These are phyloP conservation scores for Tillandsia fasciculata DNA, from an alignment of 176 grass and related monocot species.

Conservation along the genomic window DNA sequence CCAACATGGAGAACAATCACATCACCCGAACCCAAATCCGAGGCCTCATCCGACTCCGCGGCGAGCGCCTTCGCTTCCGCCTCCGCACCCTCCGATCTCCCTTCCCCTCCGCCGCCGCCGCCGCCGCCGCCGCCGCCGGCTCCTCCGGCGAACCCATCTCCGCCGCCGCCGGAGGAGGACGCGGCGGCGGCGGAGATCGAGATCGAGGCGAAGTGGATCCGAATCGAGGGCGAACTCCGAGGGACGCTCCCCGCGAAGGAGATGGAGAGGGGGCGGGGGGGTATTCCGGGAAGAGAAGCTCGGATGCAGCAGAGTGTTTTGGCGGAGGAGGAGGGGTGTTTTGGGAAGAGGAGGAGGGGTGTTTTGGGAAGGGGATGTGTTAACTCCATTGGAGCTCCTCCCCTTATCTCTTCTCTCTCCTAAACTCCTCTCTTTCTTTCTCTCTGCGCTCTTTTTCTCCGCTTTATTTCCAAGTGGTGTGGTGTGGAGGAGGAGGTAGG, in stretches of 20 bases:
- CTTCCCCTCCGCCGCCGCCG: slow-evolving; percentile 11
- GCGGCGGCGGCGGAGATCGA: slow-evolving; percentile 23
- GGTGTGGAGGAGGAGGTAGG: not conserved
- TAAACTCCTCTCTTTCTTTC: slow-evolving; percentile 1
- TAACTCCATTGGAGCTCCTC: slow-evolving; percentile 35
- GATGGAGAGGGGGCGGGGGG: not conserved
- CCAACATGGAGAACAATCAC: slow-evolving; percentile 66
- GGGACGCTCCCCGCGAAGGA: not conserved
- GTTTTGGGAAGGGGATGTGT: slow-evolving; percentile 3
- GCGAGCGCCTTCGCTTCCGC: slow-evolving; percentile 13
- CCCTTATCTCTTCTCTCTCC: not conserved
- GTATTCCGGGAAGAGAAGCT: not conserved
- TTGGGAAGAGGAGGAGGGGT: not conserved
- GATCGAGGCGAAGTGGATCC: slow-evolving; percentile 22
- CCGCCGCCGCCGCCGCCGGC: slow-evolving; percentile 6
- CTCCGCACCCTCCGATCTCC: slow-evolving; percentile 13
- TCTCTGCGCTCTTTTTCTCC: not conserved
- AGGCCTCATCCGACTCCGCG: slow-evolving; percentile 15
- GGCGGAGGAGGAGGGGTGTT: not conserved
- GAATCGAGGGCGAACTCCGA: not conserved
- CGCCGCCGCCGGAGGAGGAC: slow-evolving; percentile 6
- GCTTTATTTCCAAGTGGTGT: not conserved
- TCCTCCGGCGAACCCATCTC: slow-evolving; percentile 19
- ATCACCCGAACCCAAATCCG: slow-evolving; percentile 14
- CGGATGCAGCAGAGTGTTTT: slow-evolving; percentile 15